Conservation (phyloP, 805 yeast genomes). For the Spencermartinsiella europaea region DNA sequence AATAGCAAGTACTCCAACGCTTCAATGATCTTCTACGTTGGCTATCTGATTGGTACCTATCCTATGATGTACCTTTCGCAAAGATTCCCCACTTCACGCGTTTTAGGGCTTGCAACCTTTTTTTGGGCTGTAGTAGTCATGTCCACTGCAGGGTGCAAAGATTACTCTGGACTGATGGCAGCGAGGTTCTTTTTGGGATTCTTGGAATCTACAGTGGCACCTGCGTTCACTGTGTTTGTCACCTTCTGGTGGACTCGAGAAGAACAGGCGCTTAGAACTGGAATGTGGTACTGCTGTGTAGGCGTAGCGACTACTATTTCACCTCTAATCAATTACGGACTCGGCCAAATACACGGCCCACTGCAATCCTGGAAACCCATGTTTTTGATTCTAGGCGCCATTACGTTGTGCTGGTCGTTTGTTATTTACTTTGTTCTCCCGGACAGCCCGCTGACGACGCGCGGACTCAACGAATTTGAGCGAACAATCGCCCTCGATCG, state of each 20-base stretch:
- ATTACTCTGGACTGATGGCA: conserved; percentile 42
- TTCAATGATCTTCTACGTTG: conserved; percentile 47
- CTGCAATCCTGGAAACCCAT: conserved; percentile 45
- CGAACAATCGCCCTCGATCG: conserved; percentile 20
- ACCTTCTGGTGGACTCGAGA: conserved; percentile 49
- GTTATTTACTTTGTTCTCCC: conserved; percentile 42
- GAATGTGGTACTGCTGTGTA: conserved; percentile 33
- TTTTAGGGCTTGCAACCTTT: conserved; percentile 24
- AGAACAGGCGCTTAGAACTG: conserved; percentile 42
- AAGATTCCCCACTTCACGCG: conserved; percentile 16
- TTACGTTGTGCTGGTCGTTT: conserved; percentile 38
- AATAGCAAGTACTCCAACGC: conserved; percentile 39
- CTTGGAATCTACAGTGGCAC: conserved; percentile 50
- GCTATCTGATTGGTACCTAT: conserved; percentile 42
- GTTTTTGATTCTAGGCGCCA: conserved; percentile 44
- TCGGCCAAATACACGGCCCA: conserved; percentile 41
- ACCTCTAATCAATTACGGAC: conserved; percentile 39
- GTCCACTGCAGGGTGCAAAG: conserved; percentile 41
- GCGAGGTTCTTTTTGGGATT: conserved; percentile 48
- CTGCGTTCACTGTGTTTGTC: conserved; percentile 51
- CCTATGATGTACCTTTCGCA: conserved; percentile 39
- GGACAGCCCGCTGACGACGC: conserved; percentile 47
- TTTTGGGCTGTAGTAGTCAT: conserved; percentile 33
- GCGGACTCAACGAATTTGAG: conserved; percentile 42
- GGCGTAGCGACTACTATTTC: conserved; percentile 36